phyloP scores from a whole-genome alignment of 106 monocot genomes.

The Allium cepa region DNA sequence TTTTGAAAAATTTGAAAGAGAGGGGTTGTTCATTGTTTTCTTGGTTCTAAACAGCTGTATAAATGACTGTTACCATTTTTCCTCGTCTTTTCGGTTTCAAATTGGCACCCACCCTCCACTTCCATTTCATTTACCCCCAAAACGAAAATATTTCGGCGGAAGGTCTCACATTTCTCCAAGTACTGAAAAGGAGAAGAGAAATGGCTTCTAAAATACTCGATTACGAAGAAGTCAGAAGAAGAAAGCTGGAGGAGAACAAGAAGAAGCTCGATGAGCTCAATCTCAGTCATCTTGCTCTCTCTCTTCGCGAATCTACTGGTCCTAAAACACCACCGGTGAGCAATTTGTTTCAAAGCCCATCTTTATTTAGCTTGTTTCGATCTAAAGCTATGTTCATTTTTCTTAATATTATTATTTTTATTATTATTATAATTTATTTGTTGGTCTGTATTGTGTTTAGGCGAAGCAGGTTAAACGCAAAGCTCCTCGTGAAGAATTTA shows the following conservation, averaged over 20 bases:
- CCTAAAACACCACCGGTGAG: slow-evolving; percentile 23
- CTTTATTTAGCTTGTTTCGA: not conserved
- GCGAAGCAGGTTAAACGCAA: slow-evolving; percentile 39
- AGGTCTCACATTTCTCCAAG: not conserved
- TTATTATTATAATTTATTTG: not conserved
- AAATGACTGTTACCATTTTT: too few relatives aligned
- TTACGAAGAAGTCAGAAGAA: slow-evolving; percentile 64
- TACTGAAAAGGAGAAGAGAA: not conserved
- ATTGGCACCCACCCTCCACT: too few relatives aligned
- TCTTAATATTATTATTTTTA: not conserved
- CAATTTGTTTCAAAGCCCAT: slow-evolving; percentile 25
- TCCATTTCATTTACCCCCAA: too few relatives aligned
- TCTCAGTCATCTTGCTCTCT: slow-evolving; percentile 43
- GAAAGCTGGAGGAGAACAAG: slow-evolving; percentile 79
- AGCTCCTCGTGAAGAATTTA: slow-evolving; percentile 8
- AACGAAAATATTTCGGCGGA: too few relatives aligned
- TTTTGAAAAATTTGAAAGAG: too few relatives aligned
- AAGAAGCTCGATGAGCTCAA: slow-evolving; percentile 74
- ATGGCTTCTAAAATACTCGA: too few relatives aligned
- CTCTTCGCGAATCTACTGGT: slow-evolving; percentile 17
- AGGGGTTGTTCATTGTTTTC: too few relatives aligned
- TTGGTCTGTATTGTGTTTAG: slow-evolving; percentile 10
- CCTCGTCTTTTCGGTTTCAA: too few relatives aligned
- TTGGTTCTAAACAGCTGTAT: too few relatives aligned
- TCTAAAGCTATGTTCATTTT: not conserved